Conservation (phyloP, 345 rosid genomes). For the Eucalyptus virginea region DNA sequence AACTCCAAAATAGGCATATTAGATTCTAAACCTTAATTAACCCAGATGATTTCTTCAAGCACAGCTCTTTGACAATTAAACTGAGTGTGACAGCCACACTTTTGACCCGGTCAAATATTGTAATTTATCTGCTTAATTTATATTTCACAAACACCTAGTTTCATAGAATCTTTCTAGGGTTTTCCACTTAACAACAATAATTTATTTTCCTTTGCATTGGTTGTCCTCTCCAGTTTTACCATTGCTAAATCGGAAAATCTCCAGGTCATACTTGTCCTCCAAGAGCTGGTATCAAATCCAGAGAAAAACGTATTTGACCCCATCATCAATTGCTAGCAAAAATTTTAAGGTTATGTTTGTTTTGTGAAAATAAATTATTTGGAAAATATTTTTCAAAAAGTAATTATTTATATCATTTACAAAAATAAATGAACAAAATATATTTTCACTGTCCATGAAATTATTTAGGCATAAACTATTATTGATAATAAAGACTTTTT, state of each 20-base stretch:
- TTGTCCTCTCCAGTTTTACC: neutral
- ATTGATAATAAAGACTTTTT: fast-evolving
- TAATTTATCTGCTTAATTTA: neutral
- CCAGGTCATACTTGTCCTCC: neutral
- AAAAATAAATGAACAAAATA: neutral
- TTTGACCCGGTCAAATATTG: neutral
- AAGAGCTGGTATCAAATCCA: neutral
- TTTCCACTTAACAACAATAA: neutral
- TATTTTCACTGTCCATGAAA: no score
- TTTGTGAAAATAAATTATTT: no score
- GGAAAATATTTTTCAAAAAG: fast-evolving
- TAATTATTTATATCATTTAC: no score
- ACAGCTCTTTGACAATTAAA: neutral
- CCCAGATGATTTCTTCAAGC: neutral
- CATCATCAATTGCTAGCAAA: neutral
- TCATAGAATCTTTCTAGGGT: neutral
- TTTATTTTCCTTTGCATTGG: no score
- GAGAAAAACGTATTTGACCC: neutral
- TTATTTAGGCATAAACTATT: neutral
- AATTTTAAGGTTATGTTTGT: fast-evolving
- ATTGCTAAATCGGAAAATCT: neutral
- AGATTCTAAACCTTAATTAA: neutral
- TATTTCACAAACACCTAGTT: neutral
- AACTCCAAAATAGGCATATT: neutral
- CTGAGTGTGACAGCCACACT: neutral